Conservation (phyloP, 164 flowering plant genomes). For the Chloranthus sessilifolius region DNA sequence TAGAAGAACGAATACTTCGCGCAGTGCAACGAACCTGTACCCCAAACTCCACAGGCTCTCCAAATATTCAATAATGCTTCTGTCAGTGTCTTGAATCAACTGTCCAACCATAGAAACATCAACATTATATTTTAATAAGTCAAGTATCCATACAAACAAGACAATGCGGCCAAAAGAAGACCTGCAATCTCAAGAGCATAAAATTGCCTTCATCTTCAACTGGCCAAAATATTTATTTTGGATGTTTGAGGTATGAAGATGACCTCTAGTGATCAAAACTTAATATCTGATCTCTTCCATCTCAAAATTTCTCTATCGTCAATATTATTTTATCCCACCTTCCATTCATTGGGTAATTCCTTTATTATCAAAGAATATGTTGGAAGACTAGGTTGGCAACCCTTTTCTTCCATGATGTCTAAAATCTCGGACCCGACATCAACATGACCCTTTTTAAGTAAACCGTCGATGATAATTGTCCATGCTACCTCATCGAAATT, state of each 20-base stretch:
- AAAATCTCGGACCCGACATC: slow-evolving; percentile 52
- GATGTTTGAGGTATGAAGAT: background rate
- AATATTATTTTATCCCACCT: slow-evolving; percentile 3
- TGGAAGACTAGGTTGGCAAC: slow-evolving; percentile 38
- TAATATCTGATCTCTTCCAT: no score
- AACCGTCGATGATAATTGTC: slow-evolving; percentile 76
- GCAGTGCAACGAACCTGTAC: no score
- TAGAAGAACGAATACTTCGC: no score
- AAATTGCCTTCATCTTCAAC: slow-evolving; percentile 3
- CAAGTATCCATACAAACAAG: no score
- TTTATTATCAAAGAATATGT: slow-evolving; percentile 59
- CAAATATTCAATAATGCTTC: no score
- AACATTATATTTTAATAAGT: no score
- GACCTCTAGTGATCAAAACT: background rate
- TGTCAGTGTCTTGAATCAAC: no score
- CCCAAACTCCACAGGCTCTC: no score
- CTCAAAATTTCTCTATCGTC: no score
- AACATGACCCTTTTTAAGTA: slow-evolving; percentile 49
- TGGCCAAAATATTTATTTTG: background rate
- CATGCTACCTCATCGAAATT: slow-evolving; percentile 74
- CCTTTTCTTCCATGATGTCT: slow-evolving; percentile 58
- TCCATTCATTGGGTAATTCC: slow-evolving; percentile 25
- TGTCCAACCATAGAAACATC: no score
- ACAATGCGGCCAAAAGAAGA: no score
- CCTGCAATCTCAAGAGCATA: no score